A percentile compares a stretch with the other conserved stretches of the same genome.
Evolutionary conservation across 768 basidiomycete genomes (phyloP).

Genomic region (Suillus occidentalis): DNA sequence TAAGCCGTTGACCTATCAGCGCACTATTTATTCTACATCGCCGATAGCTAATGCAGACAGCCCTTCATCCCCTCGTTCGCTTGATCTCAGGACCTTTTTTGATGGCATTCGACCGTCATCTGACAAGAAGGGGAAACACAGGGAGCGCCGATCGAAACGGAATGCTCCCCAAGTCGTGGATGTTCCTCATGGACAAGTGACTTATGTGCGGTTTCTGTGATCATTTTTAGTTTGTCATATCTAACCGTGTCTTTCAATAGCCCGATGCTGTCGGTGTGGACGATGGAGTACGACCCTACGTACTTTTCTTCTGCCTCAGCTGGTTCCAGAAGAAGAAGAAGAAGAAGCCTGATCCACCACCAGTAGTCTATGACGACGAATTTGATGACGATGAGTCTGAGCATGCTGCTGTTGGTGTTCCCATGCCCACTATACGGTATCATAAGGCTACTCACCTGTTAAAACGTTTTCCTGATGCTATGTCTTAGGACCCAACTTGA

Average conservation of each 20-base stretch:
- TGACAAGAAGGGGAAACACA: background rate
- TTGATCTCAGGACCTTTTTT: background rate
- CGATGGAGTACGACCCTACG: background rate
- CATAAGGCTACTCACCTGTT: background rate
- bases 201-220: background rate
- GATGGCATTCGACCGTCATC: background rate
- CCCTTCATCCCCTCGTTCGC: background rate
- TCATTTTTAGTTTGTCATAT: background rate
- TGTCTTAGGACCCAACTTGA: background rate
- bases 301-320: too few species aligned
- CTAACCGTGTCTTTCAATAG: background rate
- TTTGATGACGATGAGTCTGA: too few species aligned
- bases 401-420: background rate
- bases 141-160: background rate
- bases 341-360: too few species aligned
- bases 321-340: too few species aligned
- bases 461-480: background rate
- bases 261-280: background rate
- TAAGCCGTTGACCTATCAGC: background rate
- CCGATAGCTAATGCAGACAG: background rate
- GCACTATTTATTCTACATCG: background rate
- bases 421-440: background rate
- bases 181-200: background rate
- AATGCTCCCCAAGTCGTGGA: background rate
- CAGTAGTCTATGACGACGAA: too few species aligned